Conservation (phyloP, 2,329 filamentous ascomycete species). For the Ophiostoma perfectum region DNA sequence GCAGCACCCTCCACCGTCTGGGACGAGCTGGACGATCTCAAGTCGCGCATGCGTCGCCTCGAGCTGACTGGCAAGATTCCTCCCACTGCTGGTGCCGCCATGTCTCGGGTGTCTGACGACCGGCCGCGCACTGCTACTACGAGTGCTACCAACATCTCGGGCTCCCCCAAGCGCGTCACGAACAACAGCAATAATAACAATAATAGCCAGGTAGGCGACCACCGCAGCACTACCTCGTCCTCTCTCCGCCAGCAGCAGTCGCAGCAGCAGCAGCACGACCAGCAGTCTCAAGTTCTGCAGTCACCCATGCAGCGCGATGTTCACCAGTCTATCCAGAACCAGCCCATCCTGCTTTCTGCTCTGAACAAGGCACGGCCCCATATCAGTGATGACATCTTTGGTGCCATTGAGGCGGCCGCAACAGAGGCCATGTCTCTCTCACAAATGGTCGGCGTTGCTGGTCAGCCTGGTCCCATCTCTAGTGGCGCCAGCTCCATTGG, state of each 20-base stretch:
- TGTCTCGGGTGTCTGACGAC: constrained; percentile 69
- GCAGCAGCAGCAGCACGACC: constrained; percentile 29
- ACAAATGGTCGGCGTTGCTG: constrained; percentile 67
- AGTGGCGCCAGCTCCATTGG: constrained; percentile 61
- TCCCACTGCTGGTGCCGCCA: constrained; percentile 72
- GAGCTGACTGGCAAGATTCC: constrained; percentile 87
- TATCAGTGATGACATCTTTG: constrained; percentile 66
- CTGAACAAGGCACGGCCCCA: constrained; percentile 70
- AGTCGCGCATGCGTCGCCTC: constrained; percentile 83
- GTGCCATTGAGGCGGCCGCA: constrained; percentile 72
- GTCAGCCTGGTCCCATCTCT: constrained; percentile 63
- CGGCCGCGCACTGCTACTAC: constrained; percentile 87
- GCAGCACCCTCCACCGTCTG: constrained; percentile 89
- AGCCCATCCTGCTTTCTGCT: constrained; percentile 64
- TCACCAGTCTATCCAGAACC: constrained; percentile 4
- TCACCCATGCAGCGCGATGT: constrained; percentile 42
- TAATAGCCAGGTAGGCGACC: constrained; percentile 37
- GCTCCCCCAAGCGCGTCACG: constrained; percentile 72
- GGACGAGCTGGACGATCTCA: constrained; percentile 95
- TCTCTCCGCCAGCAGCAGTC: constrained; percentile 54
- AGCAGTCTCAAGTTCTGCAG: constrained; percentile 28
- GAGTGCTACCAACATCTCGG: constrained; percentile 82
- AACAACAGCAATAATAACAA: constrained; percentile 31
- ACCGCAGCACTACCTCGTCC: constrained; percentile 37
- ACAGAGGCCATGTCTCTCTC: constrained; percentile 75